These are phyloP conservation scores for Xylaria sp. DNA, from an alignment of 2,329 filamentous ascomycete genomes.

Conservation along the genomic window DNA sequence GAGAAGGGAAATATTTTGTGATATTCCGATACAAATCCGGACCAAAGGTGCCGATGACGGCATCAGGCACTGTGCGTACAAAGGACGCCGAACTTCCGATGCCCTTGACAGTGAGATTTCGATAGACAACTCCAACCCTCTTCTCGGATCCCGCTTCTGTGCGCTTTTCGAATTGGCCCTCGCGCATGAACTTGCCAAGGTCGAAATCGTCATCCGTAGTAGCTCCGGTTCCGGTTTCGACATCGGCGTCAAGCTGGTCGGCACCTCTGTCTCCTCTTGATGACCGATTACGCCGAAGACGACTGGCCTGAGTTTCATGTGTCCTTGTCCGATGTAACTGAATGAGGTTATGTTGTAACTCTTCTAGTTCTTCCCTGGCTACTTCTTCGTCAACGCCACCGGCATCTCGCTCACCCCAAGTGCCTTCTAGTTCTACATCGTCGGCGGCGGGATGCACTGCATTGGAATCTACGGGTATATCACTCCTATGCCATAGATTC, in stretches of 20 bases:
- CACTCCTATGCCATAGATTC: slow-evolving; percentile 43
- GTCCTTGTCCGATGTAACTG: slow-evolving; percentile 51
- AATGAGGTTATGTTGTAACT: slow-evolving; percentile 50
- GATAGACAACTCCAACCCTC: slow-evolving; percentile 81
- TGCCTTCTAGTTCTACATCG: slow-evolving; percentile 41
- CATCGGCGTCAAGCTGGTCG: slow-evolving; percentile 39
- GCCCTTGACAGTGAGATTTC: slow-evolving; percentile 79
- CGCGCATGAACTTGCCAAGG: slow-evolving; percentile 74
- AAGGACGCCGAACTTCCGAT: slow-evolving; percentile 73
- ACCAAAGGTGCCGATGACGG: slow-evolving; percentile 80
- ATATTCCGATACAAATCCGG: slow-evolving; percentile 78
- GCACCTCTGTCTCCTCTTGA: slow-evolving; percentile 25
- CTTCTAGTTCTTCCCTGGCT: slow-evolving; percentile 52
- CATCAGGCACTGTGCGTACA: slow-evolving; percentile 77
- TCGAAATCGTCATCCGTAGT: slow-evolving; percentile 72
- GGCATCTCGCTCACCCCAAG: slow-evolving; percentile 53
- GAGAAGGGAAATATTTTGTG: slow-evolving; percentile 51
- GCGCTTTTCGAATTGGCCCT: slow-evolving; percentile 80
- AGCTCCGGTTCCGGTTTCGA: slow-evolving; percentile 49
- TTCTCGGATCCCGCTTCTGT: slow-evolving; percentile 74
- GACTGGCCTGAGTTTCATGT: slow-evolving; percentile 48
- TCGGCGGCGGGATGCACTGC: slow-evolving; percentile 21
- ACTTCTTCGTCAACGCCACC: slow-evolving; percentile 50
- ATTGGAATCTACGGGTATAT: slow-evolving; percentile 37
- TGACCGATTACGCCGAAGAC: slow-evolving; percentile 28